Evolutionary conservation across 2,329 filamentous ascomycete genomes (phyloP).

Genomic region (Alternaria rosae): DNA sequence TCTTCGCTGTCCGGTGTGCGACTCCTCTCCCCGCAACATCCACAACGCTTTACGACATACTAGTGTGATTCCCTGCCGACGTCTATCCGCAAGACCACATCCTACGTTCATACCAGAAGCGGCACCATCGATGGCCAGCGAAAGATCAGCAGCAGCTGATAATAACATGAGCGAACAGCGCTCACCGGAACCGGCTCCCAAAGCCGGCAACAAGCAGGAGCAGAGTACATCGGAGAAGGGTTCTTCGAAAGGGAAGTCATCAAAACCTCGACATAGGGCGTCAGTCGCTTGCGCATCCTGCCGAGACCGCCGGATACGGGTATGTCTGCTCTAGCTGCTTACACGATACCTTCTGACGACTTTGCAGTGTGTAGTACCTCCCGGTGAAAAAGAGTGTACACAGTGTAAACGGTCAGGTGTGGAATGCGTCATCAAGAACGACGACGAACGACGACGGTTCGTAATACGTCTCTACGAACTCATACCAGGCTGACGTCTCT

Average conservation of each 20-base stretch:
- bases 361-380: slow-evolving; percentile 61
- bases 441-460: slow-evolving; percentile 64
- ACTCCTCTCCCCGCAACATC: slow-evolving; percentile 13
- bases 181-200: slow-evolving; percentile 22
- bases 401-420: slow-evolving; percentile 62
- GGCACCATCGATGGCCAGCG: slow-evolving; percentile 16
- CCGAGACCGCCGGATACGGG: slow-evolving; percentile 54
- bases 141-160: slow-evolving; percentile 16
- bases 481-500: slow-evolving; percentile 8
- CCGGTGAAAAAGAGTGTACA: slow-evolving; percentile 60
- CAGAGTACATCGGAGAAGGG: slow-evolving; percentile 22
- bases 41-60: not conserved
- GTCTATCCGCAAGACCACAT: not conserved
- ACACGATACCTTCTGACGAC: slow-evolving; percentile 29
- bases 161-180: slow-evolving; percentile 25
- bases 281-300: slow-evolving; percentile 65
- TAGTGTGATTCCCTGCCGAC: not conserved
- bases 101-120: not conserved
- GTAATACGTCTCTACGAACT: not conserved
- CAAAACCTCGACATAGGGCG: slow-evolving; percentile 53
- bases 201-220: slow-evolving; percentile 18
- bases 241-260: slow-evolving; percentile 28
- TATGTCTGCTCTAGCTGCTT: slow-evolving; percentile 27
- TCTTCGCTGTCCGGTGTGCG: slow-evolving; percentile 6
- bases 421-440: slow-evolving; percentile 64